phyloP scores from a whole-genome alignment of 192 early-diverging fungal genomes.

The Coemansia sp. region DNA sequence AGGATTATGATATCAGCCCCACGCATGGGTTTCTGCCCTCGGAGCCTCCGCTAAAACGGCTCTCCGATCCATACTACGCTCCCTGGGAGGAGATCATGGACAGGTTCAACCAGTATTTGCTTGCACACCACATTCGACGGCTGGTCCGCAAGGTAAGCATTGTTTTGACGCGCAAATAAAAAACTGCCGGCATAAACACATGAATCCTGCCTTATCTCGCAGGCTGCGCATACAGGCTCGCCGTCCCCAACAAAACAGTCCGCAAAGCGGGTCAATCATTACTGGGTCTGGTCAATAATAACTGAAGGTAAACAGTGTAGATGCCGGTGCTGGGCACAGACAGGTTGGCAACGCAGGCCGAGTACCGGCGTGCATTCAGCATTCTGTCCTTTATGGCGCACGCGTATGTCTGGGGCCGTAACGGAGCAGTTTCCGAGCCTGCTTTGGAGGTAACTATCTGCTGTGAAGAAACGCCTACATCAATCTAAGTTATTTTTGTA shows the following conservation, averaged over 20 bases:
- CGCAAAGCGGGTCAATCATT: too few relatives aligned
- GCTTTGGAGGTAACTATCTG: conserved; percentile 58
- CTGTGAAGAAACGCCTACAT: too few relatives aligned
- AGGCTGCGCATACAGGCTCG: not conserved
- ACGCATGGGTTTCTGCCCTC: conserved; percentile 83
- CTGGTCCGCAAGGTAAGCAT: conserved; percentile 64
- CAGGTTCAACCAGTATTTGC: conserved; percentile 68
- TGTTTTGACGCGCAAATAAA: not conserved
- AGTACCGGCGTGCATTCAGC: conserved; percentile 83
- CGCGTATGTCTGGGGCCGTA: conserved; percentile 89
- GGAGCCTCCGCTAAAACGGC: conserved; percentile 67
- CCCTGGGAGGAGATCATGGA: conserved; percentile 87
- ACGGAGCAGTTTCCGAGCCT: conserved; percentile 58
- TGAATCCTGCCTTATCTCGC: not conserved
- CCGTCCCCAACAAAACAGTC: conserved; percentile 2
- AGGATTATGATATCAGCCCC: conserved; percentile 82
- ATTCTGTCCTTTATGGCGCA: conserved; percentile 87
- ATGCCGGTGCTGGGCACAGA: conserved; percentile 70
- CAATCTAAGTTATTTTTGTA: too few relatives aligned
- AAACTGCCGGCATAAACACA: not conserved
- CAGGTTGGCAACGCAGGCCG: conserved; percentile 59
- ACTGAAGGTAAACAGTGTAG: conserved; percentile 40
- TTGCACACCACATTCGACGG: conserved; percentile 67
- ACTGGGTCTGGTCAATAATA: too few relatives aligned
- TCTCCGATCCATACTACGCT: conserved; percentile 75